Evolutionary conservation across 352 stramenopile genomes (phyloP), one percentile per base, ranked within the genome.

Genomic region (Pythium guiyangense): DNA sequence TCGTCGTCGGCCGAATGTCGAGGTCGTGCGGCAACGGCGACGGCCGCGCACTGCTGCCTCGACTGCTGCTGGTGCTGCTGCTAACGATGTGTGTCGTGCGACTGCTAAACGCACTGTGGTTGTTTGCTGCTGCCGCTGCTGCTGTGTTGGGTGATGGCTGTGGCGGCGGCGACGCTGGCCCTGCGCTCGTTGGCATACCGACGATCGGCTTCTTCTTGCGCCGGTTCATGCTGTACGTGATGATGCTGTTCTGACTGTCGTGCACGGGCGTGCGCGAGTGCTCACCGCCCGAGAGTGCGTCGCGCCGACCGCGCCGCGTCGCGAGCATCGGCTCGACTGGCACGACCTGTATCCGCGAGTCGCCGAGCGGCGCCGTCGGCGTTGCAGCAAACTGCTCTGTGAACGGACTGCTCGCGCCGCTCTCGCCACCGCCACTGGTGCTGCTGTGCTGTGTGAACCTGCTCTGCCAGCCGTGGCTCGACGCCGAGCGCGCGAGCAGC

Each of bases 171-270:
- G 34, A 50, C 26, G 14, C 12, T 15, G 55, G 35, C 5, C 35
- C 34, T 22, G 70, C 62, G 18, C 60, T 64, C 25, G 76, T 52
- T 26, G 74, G 71, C 40, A 74, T 77, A 0, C 69, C 71, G 39
- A 62, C 69, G 44, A 84, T 58, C 57, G 66, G 64, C 56, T 77
- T 77, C 63, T 82, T 75, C 62, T 82, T 83, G 62, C 71, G 71
- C 66, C 79, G 80, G 55, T 83, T 82, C 46, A 83, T 60, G 52
- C 61, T 83, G 54, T 85, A 85, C 8, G 58, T 60, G 59, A 85
- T 77, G 49, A 85, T 79, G 54, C 72, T 83, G 62, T 78, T 80
- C 47, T 66, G 49, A 20, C 44, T 64, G n/a, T 50, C 43, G 15
- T 31, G 52, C 20, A 51, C 49, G 6, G 60, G 62, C 22, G 70